phyloP scores from a whole-genome alignment of 176 grass and related monocot species.

The Raddia distichophylla region DNA sequence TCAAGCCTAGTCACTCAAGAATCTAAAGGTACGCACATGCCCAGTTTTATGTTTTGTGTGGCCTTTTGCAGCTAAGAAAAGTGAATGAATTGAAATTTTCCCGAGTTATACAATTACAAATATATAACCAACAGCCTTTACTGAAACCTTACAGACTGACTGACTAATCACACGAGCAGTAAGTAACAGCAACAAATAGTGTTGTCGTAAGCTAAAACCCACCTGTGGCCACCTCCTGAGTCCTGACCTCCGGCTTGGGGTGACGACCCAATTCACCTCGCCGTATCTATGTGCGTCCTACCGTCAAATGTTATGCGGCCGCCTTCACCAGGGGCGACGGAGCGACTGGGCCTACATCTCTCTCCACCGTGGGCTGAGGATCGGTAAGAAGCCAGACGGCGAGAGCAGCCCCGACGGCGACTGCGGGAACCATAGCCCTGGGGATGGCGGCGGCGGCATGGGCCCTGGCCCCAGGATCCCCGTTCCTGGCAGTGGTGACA shows the following conservation, averaged over 20 bases:
- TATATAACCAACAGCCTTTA: conserved; percentile 48
- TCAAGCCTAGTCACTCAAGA: conserved; percentile 44
- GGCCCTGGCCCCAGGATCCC: conserved; percentile 73
- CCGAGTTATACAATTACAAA: conserved; percentile 58
- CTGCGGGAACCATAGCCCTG: conserved; percentile 66
- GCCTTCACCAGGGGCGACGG: neutral
- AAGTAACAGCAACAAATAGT: conserved; percentile 47
- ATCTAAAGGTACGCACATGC: conserved; percentile 55
- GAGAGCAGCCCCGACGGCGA: conserved; percentile 75
- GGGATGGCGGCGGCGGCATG: conserved; percentile 54
- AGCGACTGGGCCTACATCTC: conserved; percentile 50
- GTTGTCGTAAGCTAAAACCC: conserved; percentile 48
- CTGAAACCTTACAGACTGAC: conserved; percentile 27
- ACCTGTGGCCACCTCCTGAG: conserved; percentile 41
- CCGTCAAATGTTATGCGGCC: conserved; percentile 52
- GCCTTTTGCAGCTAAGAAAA: conserved; percentile 43
- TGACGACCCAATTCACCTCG: conserved; percentile 17
- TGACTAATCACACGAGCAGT: conserved; percentile 43
- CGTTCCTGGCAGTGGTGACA: conserved; percentile 62
- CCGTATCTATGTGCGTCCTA: conserved; percentile 45
- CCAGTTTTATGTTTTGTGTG: conserved; percentile 18
- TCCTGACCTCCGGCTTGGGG: neutral
- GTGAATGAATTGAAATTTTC: conserved; percentile 55
- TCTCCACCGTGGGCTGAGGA: conserved; percentile 78
- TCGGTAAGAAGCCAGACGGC: conserved; percentile 67